Base-by-base conservation (phyloP, 371 early-diverging fungal genomes). In the Mucor mucedo region DNA sequence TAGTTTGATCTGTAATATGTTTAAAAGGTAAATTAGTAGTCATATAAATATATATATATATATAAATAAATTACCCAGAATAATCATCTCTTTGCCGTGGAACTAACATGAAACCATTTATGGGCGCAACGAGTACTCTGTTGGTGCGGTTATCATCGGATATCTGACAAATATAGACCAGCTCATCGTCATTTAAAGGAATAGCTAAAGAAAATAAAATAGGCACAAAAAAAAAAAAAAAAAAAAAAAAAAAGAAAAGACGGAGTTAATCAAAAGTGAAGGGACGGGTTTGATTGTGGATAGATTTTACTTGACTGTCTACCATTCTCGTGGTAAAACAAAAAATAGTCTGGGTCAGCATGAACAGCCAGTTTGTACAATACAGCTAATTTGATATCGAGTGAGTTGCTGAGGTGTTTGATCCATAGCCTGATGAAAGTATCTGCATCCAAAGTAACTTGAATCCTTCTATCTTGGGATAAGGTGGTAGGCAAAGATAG, bases 291-390 rank as follows among this genome's bases (percentile, higher is more conserved):
- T 11, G 32, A 53, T 21, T 28, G 11, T 52, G 42, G 33, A 50
- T 9, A 28, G 21, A 33, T 13, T 45, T 65, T 59, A 72, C 72
- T 62, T 60, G 73, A 57, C 44, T 66, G 52, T 5, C 35, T n/a
- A 2, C 72, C 73, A 50, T 72, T 72, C 53, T 72, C 73, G 60
- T 72, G 73, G 48, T 56, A 69, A 57, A 65, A 72, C 11, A 56
- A 52, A 28, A 69, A 72, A 53, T 69, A 66, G 39, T 35, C 52
- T 7, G 60, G 63, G 32, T 72, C 73, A 13, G 55, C 66, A 32
- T 60, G 57, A 14, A 72, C 47, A 10, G 39, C 39, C 48, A 72
- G 44, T 50, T 66, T 69, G 28, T 63, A 47, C 28, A 72, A 38
- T 8, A 72, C 56, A 11, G 60, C 57, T 28, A 42, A 41, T 21